phyloP scores from a whole-genome alignment of 352 stramenopile species.

The Phytophthora pistaciae region DNA sequence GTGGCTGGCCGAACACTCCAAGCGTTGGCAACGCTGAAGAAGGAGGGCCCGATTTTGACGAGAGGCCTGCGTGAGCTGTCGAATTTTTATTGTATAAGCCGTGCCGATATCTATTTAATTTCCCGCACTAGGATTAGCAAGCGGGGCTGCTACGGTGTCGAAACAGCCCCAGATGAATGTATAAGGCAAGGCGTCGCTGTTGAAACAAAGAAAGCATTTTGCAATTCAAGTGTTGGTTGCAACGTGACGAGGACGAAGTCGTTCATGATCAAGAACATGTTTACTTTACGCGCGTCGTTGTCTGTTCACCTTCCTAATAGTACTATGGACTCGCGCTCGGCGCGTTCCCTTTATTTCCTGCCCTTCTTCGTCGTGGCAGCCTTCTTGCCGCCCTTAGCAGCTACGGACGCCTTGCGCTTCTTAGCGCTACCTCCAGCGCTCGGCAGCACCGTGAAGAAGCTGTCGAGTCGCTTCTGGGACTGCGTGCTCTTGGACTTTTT shows the following conservation, averaged over 20 bases:
- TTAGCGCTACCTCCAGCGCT: constrained; percentile 40
- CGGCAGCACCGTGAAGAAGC: constrained; percentile 95
- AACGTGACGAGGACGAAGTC: background rate
- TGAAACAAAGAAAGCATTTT: constrained; percentile 10
- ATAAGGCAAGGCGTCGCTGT: constrained; percentile 34
- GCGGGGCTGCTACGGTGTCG: constrained; percentile 7
- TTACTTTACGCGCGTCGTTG: constrained; percentile 12
- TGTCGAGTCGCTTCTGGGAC: constrained; percentile 97
- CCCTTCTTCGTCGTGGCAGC: constrained; percentile 55
- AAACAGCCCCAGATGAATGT: constrained; percentile 26
- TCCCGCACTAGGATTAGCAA: constrained; percentile 23
- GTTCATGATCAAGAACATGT: constrained; percentile 24
- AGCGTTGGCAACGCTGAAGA: constrained; percentile 47
- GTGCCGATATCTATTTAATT: constrained; percentile 49
- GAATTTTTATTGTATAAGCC: constrained; percentile 31
- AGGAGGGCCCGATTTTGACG: constrained; percentile 11
- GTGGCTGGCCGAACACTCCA: constrained; percentile 84
- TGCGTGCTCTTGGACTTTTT: constrained; percentile 96
- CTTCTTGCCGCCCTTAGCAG: constrained; percentile 46
- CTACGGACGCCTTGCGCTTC: constrained; percentile 69
- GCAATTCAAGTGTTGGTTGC: background rate
- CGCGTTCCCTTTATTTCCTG: constrained; percentile 59
- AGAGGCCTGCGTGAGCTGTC: constrained; percentile 1
- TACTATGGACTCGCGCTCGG: constrained; percentile 19
- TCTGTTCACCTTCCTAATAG: constrained; percentile 24